Percentiles rank a stretch among this genome's conserved stretches.
Conservation (phyloP, 2,329 filamentous ascomycete genomes). For the Claviceps humidiphila region DNA sequence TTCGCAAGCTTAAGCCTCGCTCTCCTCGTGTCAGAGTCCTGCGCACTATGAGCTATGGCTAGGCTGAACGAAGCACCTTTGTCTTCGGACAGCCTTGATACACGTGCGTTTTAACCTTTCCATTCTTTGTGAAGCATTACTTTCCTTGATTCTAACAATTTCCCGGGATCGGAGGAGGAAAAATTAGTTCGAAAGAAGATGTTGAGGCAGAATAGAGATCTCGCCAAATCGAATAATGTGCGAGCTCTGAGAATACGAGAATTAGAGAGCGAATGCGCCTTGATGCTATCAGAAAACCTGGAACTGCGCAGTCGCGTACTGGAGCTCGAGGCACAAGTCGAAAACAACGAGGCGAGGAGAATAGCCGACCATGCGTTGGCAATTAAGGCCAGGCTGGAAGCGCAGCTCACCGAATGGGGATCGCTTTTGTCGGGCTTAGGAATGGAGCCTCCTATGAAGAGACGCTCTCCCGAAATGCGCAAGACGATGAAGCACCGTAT, state of each 20-base stretch:
- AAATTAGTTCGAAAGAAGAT: slow-evolving; percentile 63
- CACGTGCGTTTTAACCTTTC: slow-evolving; percentile 37
- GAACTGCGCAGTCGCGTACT: slow-evolving; percentile 57
- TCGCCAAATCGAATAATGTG: slow-evolving; percentile 64
- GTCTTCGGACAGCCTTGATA: slow-evolving; percentile 58
- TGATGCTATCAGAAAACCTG: slow-evolving; percentile 67
- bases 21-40: slow-evolving; percentile 7
- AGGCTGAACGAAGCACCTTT: slow-evolving; percentile 63
- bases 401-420: slow-evolving; percentile 58
- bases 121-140: background rate
- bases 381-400: slow-evolving; percentile 59
- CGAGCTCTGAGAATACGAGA: slow-evolving; percentile 65
- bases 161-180: too few species aligned
- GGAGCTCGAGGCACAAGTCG: slow-evolving; percentile 53
- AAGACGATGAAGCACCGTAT: slow-evolving; percentile 28
- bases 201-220: slow-evolving; percentile 71
- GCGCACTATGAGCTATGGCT: slow-evolving; percentile 48
- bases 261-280: slow-evolving; percentile 62
- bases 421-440: slow-evolving; percentile 54
- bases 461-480: slow-evolving; percentile 26
- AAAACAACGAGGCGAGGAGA: slow-evolving; percentile 44
- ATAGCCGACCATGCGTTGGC: slow-evolving; percentile 52
- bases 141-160: background rate
- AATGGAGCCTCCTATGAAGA: slow-evolving; percentile 41
- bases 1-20: background rate